Evolutionary conservation across 768 basidiomycete genomes (phyloP).

Genomic region (Phaeotremella skinneri): DNA sequence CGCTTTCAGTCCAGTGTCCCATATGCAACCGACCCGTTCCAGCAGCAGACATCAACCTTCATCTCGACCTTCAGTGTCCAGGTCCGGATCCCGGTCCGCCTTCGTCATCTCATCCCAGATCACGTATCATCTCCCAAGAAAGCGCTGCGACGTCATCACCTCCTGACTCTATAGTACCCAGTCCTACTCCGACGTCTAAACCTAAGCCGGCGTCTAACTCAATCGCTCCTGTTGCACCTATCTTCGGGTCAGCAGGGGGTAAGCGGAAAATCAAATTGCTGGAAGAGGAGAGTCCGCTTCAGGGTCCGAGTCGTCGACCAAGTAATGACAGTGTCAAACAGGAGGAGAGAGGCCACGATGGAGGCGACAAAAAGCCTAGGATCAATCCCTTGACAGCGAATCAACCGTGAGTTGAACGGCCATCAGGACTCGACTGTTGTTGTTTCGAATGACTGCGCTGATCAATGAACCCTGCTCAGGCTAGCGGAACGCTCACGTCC

Average conservation of each 20-base stretch:
- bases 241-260: constrained; percentile 4
- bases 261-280: neutral
- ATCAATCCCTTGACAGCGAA: constrained; percentile 43
- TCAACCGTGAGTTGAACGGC: constrained; percentile 42
- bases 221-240: constrained; percentile 6
- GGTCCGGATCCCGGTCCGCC: constrained; percentile 12
- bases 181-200: constrained; percentile 10
- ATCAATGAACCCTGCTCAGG: constrained; percentile 14
- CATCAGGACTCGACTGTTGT: neutral
- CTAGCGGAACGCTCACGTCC: constrained; percentile 75
- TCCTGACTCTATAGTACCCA: neutral
- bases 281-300: neutral
- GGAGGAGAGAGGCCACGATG: neutral
- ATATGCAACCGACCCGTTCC: constrained; percentile 30
- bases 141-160: neutral
- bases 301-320: too few species aligned
- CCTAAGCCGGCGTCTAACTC: neutral
- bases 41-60: constrained; percentile 38
- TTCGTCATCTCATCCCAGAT: too few species aligned
- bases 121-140: constrained; percentile 1
- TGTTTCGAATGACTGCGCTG: neutral
- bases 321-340: neutral
- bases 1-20: constrained; percentile 30
- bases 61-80: constrained; percentile 39
- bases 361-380: constrained; percentile 34